Percentiles rank a stretch among this genome's conserved stretches.
phyloP scores from a whole-genome alignment of 176 grass and related monocot species.

The Miscanthus lutarioriparius region DNA sequence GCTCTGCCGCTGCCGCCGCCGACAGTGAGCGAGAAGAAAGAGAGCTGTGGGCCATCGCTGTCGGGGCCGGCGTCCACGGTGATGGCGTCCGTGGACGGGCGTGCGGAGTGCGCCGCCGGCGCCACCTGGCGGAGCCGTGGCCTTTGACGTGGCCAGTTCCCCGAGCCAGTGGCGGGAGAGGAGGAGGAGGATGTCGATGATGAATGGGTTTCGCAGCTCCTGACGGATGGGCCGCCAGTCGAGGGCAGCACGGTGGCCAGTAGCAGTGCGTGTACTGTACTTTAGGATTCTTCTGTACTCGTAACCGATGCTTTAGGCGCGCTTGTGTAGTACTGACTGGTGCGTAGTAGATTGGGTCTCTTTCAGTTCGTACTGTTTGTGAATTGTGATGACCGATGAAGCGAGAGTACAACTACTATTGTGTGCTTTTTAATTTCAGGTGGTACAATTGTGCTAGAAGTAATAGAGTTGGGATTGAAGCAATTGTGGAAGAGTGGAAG shows the following conservation, averaged over 20 bases:
- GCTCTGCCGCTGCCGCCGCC: neutral
- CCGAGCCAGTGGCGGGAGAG: neutral
- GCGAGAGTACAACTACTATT: too few species aligned
- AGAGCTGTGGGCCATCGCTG: slow-evolving; percentile 43
- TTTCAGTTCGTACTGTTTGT: too few species aligned
- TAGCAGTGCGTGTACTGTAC: neutral
- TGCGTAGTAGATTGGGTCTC: too few species aligned
- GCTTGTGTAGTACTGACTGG: too few species aligned
- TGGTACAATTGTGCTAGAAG: too few species aligned
- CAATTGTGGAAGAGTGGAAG: too few species aligned
- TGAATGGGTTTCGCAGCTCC: slow-evolving; percentile 39
- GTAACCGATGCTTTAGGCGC: too few species aligned
- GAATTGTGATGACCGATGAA: too few species aligned
- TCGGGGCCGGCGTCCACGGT: slow-evolving; percentile 32
- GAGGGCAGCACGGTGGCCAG: neutral
- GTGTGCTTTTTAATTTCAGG: too few species aligned
- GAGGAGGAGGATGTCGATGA: neutral
- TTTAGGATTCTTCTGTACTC: too few species aligned
- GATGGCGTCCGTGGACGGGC: slow-evolving; percentile 42
- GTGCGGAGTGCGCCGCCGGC: too few species aligned
- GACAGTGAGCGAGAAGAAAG: neutral
- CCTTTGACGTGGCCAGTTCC: slow-evolving; percentile 5
- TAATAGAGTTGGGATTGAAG: too few species aligned
- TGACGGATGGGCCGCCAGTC: slow-evolving; percentile 20
- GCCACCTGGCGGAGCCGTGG: neutral